Evolutionary conservation across 306 rosid species (phyloP).

Genomic region (Prunus mongolica): DNA sequence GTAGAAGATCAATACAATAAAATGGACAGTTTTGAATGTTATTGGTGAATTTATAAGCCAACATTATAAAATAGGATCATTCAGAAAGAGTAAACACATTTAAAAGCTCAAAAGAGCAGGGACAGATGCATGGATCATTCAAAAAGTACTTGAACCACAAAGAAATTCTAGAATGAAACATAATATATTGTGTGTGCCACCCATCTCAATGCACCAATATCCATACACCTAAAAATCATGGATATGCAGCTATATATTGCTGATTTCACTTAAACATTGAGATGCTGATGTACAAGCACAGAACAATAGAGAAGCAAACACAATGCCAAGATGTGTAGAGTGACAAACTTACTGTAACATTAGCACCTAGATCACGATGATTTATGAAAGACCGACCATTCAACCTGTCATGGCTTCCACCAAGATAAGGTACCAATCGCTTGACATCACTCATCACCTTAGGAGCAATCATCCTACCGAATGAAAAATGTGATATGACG

Average conservation of each 20-base stretch:
- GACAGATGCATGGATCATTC: neutral
- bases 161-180: neutral
- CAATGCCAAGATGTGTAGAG: neutral
- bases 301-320: slow-evolving; percentile 13
- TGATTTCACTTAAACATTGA: neutral
- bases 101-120: neutral
- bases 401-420: slow-evolving; percentile 82
- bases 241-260: neutral
- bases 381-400: slow-evolving; percentile 77
- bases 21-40: neutral
- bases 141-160: neutral
- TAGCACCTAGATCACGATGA: slow-evolving; percentile 56
- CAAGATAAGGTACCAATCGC: slow-evolving; percentile 73
- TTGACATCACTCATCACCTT: slow-evolving; percentile 66
- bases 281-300: neutral
- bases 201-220: neutral
- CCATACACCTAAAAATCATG: neutral
- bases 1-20: neutral
- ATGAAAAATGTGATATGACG: slow-evolving; percentile 66
- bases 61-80: neutral
- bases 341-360: slow-evolving; percentile 82
- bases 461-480: slow-evolving; percentile 64
- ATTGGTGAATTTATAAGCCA: too few relatives aligned
- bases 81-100: neutral
- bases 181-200: neutral